Evolutionary conservation across 176 grass and related monocot genomes (phyloP).

Genomic region (Oryza punctata): DNA sequence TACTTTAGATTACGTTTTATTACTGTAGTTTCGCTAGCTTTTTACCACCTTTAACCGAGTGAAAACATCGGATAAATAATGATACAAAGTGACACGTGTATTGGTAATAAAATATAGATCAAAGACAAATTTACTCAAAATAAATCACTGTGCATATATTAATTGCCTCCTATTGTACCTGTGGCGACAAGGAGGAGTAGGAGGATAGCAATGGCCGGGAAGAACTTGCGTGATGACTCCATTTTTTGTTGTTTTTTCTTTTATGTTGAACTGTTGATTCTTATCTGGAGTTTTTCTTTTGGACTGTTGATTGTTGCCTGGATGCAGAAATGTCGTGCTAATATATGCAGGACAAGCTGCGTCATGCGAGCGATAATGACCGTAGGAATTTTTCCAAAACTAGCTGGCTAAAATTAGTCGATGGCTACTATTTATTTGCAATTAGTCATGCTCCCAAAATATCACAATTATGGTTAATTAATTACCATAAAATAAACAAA

Average conservation of each 20-base stretch:
- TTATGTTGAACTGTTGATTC: not conserved
- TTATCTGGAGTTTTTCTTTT: not conserved
- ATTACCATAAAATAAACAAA: no score
- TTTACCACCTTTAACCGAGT: no score
- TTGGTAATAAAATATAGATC: no score
- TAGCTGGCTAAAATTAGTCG: not conserved
- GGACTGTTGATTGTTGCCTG: not conserved
- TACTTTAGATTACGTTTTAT: no score
- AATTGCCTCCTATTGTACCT: not conserved
- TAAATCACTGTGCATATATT: not conserved
- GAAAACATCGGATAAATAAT: no score
- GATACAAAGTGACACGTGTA: no score
- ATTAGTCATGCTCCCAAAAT: not conserved
- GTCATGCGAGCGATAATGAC: not conserved
- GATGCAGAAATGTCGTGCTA: not conserved
- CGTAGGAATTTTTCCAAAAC: not conserved
- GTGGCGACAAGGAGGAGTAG: not conserved
- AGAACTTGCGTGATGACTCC: constrained; percentile 17
- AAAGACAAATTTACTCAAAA: no score
- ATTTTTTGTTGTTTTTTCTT: not conserved
- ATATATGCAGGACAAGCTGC: not conserved
- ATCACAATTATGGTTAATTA: not conserved
- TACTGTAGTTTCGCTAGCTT: no score
- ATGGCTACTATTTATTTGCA: not conserved
- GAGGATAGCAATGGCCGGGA: not conserved